Base-by-base conservation (phyloP, 768 basidiomycete genomes). In the Epithele typhae region DNA sequence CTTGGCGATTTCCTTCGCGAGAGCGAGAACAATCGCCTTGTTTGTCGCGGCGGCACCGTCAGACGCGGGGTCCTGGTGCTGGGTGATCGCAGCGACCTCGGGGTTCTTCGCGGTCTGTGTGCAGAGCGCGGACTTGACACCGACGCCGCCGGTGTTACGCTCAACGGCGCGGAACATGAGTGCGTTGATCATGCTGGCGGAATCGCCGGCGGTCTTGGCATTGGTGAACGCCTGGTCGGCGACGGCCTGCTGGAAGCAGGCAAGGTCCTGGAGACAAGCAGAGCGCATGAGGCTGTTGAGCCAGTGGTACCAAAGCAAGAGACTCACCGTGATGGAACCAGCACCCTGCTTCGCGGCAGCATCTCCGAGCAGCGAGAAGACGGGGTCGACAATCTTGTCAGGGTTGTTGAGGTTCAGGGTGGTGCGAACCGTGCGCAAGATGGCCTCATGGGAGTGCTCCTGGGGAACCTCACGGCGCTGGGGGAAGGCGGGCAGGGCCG, bases 201-300 rank as follows among this genome's bases (percentile, higher is more conserved):
- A 65, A 57, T 83, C 74, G 14, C 73, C 72, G 3, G 71, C 74
- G 11, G 78, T 76, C 61, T 85, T 85, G 35, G 82, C 82, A 59
- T 85, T 85, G 25, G 81, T 81, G 68, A 85, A 87, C 0, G 83
- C 83, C 58, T 78, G 80, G 56, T 84, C 81, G 37, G 81, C 81
- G 5, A 73, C 76, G 0, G 77, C 78, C 67, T 81, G 79, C 57
- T 84, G 82, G 17, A 85, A 69, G 60, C 82, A 84, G 44, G 74
- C 76, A 8, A 75, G 60, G 55, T 83, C 74, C 75, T 79, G 43
- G n/a, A n/a, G 6, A 25, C 5, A 11, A n/a, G 1, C 19, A 25
- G 12, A 43, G 11, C 48, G 40, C 32, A 19, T 34, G 25, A 6
- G 5, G 15, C 25, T 46, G 34, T 27, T 39, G 15, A 1, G 35